Conservation (phyloP, 257 asterid genomes). For the Jacaranda copaia region DNA sequence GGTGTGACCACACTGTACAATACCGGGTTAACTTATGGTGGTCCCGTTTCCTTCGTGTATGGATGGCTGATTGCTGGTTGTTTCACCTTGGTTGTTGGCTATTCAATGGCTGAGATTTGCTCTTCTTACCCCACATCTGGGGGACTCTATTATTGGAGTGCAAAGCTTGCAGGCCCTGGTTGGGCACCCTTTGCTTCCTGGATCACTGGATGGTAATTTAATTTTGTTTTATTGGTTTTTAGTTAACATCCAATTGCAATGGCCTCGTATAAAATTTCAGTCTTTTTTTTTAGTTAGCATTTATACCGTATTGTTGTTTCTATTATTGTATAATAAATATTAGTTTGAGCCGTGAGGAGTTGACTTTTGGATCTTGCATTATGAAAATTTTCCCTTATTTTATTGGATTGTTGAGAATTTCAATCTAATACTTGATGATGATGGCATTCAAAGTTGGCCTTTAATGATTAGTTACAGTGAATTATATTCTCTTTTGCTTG, state of each 20-base stretch:
- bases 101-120: conserved; percentile 97
- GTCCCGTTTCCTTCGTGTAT: conserved; percentile 80
- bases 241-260: not conserved
- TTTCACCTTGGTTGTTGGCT: conserved; percentile 84
- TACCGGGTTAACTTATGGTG: conserved; percentile 89
- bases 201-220: conserved; percentile 91
- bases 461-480: not conserved
- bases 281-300: not conserved
- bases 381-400: not conserved
- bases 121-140: conserved; percentile 98
- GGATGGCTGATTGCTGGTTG: conserved; percentile 91
- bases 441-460: not conserved
- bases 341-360: not conserved
- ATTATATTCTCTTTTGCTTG: not conserved
- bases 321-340: conserved; percentile 7
- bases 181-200: conserved; percentile 99
- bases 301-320: not conserved
- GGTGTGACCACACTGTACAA: conserved; percentile 87
- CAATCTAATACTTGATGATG: conserved; percentile 9
- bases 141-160: conserved; percentile 98
- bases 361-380: not conserved
- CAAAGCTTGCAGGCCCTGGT: conserved; percentile 91
- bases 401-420: conserved; percentile 12
- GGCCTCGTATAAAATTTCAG: not conserved
- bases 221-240: not conserved